Evolutionary conservation across 306 rosid genomes (phyloP).

Genomic region (Corylus americana): DNA sequence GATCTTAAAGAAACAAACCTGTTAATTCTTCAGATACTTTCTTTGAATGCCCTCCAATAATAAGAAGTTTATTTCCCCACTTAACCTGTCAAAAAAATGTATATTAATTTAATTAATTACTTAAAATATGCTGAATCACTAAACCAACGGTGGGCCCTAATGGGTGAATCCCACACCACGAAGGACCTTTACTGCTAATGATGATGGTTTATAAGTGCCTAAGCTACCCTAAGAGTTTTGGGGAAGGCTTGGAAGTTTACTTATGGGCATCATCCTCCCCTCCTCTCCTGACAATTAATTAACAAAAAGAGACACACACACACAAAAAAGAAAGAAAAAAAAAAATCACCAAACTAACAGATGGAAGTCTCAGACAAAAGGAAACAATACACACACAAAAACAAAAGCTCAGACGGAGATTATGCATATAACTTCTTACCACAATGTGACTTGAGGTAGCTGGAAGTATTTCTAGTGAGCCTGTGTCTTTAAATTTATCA

Average conservation of each 20-base stretch:
- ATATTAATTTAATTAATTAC: neutral
- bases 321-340: no score
- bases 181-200: neutral
- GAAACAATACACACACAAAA: neutral
- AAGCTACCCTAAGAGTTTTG: neutral
- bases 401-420: neutral
- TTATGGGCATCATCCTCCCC: neutral
- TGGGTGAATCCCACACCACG: neutral
- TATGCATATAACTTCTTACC: conserved; percentile 46
- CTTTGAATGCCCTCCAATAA: conserved; percentile 81
- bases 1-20: conserved; percentile 52
- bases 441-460: conserved; percentile 73
- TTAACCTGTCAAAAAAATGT: conserved; percentile 52
- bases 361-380: conserved; percentile 4
- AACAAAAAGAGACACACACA: neutral
- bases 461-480: conserved; percentile 51
- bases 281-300: neutral
- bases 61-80: conserved; percentile 82
- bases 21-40: conserved; percentile 51
- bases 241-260: neutral
- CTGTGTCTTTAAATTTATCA: conserved; percentile 39
- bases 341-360: conserved; percentile 20
- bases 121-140: conserved; percentile 21
- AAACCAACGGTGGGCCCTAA: neutral
- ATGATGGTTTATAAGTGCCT: neutral